phyloP scores from a whole-genome alignment of 139 green algal genomes.

The Chlorella sp. region DNA sequence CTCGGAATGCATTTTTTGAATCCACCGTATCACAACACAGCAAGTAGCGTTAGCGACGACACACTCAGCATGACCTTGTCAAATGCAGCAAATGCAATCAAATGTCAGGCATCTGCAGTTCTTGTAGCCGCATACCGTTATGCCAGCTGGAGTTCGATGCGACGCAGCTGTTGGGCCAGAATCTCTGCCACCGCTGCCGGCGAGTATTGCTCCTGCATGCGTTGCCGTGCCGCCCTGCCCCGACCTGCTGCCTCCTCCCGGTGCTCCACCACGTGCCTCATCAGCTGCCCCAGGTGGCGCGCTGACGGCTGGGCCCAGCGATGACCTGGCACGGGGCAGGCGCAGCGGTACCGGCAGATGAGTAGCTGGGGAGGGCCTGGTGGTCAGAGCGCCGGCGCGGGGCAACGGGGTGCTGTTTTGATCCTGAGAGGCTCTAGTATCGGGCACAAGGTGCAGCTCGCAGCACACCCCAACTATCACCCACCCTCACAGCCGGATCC shows the following conservation, averaged over 20 bases:
- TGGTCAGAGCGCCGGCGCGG: background rate
- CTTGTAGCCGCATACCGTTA: background rate
- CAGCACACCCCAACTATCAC: background rate
- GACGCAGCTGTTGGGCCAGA: conserved; percentile 53
- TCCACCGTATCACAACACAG: too few relatives aligned
- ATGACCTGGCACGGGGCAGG: conserved; percentile 15
- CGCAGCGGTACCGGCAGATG: background rate
- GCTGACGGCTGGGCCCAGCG: conserved; percentile 69
- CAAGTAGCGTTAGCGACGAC: too few relatives aligned
- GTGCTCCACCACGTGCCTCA: conserved; percentile 55
- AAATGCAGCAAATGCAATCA: too few relatives aligned
- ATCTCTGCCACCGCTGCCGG: conserved; percentile 54
- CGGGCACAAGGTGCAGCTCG: too few relatives aligned
- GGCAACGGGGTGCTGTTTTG: background rate
- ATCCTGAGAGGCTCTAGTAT: too few relatives aligned
- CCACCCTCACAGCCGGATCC: background rate
- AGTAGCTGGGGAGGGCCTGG: too few relatives aligned
- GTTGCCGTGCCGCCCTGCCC: conserved; percentile 47
- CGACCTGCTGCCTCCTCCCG: conserved; percentile 45
- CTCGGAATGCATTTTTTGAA: too few relatives aligned
- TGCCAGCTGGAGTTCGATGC: conserved; percentile 49
- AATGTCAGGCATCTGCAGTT: background rate
- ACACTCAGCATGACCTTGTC: too few relatives aligned
- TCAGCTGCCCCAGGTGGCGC: conserved; percentile 54
- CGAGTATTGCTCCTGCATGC: conserved; percentile 63